Evolutionary conservation across 108 stramenopile species (phyloP), one percentile per base, ranked within the genome.

Genomic region (Aurantiochytrium sp.): DNA sequence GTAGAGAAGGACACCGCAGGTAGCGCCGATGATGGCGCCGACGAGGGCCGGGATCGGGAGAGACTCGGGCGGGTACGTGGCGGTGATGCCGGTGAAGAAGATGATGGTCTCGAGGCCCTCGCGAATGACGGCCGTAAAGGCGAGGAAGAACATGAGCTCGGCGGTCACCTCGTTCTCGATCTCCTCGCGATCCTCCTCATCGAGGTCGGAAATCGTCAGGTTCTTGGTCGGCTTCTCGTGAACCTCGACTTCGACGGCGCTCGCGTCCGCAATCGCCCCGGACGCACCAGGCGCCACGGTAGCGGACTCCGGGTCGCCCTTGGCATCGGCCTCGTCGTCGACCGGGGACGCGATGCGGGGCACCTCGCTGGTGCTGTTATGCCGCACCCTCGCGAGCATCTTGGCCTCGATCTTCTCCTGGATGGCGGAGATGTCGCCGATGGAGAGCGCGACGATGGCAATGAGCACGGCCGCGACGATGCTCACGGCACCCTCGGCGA

Each of bases 61-160:
- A 5, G 86, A 86, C 34, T 54, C 53, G 54, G 55, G 54, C 55
- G 53, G 52, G 55, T 55, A 86, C 30, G 86, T 21, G 21, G 34
- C 55, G 37, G 36, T 37, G 55, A 86, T 55, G 37, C 86, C 86
- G 36, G 32, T 32, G 34, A 86, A 54, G 86, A 86, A 86, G 55
- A 86, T 24, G 34, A 54, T 31, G 19, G 86, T 54, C 27, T 86
- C 86, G 27, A 86, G 31, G 37, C 86, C 86, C 39, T 86, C 86
- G 55, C 86, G 86, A 5, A 86, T 32, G 27, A 86, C 86, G 34
- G 86, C 52, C 5, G 86, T 55, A 21, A 86, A 86, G 55, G 53
- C 10, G 3, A 86, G 55, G 2, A 22, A 22, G 86, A 86, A 86
- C 12, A 86, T 81, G 34, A 65, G 59, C 59, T 65, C 59, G 34